A percentile compares a stretch with the other conserved stretches of the same genome.
Evolutionary conservation across 768 basidiomycete species (phyloP).

Genomic region (Peribolospora baueri): DNA sequence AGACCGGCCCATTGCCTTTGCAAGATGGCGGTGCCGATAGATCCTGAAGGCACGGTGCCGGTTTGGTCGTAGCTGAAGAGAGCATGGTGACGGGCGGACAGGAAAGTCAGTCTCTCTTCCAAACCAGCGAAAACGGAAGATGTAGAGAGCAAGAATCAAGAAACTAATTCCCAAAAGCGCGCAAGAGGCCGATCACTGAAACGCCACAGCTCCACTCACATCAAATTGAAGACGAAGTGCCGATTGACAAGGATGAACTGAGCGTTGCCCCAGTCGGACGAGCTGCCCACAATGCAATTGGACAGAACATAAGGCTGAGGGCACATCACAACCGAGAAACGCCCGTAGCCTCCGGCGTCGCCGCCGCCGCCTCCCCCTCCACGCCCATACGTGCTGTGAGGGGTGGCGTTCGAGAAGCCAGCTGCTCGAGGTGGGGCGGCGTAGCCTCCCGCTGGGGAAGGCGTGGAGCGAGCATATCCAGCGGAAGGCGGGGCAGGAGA

Average conservation of each 20-base stretch:
- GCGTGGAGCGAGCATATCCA: no score
- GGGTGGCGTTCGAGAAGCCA: no score
- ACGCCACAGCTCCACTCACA: constrained; percentile 25
- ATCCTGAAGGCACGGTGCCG: constrained; percentile 36
- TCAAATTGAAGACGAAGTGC: constrained; percentile 42
- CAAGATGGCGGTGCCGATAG: constrained; percentile 47
- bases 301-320: constrained; percentile 29
- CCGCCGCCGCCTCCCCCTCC: no score
- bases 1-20: constrained; percentile 80
- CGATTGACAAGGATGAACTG: constrained; percentile 56
- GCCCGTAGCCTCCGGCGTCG: background rate
- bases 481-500: no score
- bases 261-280: constrained; percentile 45
- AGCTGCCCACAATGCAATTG: constrained; percentile 59
- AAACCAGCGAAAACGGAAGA: background rate
- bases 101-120: background rate
- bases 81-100: background rate
- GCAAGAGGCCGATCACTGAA: background rate
- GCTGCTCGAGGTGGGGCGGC: no score
- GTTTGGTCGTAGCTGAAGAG: constrained; percentile 49
- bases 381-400: no score
- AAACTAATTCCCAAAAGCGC: background rate
- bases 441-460: no score
- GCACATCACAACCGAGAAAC: constrained; percentile 10
- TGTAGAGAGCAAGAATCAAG: background rate